These are phyloP conservation scores for Aureobasidium mangrovei DNA, from an alignment of 2,329 filamentous ascomycete species.

Conservation along the genomic window DNA sequence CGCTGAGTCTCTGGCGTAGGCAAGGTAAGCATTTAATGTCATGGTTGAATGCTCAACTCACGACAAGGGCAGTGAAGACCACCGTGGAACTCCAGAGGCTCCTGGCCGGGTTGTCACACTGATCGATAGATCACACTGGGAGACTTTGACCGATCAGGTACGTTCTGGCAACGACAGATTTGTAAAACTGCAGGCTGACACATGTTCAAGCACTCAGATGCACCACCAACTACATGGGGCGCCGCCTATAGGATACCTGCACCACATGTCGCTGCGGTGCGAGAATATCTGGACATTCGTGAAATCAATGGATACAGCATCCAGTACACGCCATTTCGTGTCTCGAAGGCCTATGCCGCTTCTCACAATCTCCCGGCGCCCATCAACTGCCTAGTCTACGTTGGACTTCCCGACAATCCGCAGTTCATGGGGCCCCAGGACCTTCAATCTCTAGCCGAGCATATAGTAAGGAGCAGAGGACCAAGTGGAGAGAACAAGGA, in stretches of 20 bases:
- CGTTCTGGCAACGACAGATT: slow-evolving; percentile 12
- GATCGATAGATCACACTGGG: slow-evolving; percentile 77
- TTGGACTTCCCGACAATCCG: slow-evolving; percentile 84
- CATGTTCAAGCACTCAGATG: slow-evolving; percentile 44
- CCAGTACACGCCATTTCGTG: slow-evolving; percentile 78
- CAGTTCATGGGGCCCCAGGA: slow-evolving; percentile 85
- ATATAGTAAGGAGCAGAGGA: slow-evolving; percentile 68
- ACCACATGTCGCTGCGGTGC: slow-evolving; percentile 67
- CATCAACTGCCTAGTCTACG: slow-evolving; percentile 69
- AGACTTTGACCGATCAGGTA: slow-evolving; percentile 59
- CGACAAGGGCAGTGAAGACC: slow-evolving; percentile 63
- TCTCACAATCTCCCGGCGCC: slow-evolving; percentile 30
- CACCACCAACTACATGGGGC: slow-evolving; percentile 70
- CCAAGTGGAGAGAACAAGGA: slow-evolving; percentile 86
- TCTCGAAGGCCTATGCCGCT: slow-evolving; percentile 40
- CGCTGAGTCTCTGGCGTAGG: slow-evolving; percentile 14
- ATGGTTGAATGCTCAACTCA: neutral
- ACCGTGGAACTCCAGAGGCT: slow-evolving; percentile 78
- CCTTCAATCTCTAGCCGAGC: slow-evolving; percentile 64
- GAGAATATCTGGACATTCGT: slow-evolving; percentile 84
- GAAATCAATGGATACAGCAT: slow-evolving; percentile 98
- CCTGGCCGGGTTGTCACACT: slow-evolving; percentile 91
- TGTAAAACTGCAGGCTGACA: neutral
- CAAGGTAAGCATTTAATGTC: slow-evolving; percentile 21
- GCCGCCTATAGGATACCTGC: slow-evolving; percentile 65